A percentile compares a stretch with the other conserved stretches of the same genome.
Conservation (phyloP, 2,329 filamentous ascomycete species). For the Ascochyta clinopodiicola region DNA sequence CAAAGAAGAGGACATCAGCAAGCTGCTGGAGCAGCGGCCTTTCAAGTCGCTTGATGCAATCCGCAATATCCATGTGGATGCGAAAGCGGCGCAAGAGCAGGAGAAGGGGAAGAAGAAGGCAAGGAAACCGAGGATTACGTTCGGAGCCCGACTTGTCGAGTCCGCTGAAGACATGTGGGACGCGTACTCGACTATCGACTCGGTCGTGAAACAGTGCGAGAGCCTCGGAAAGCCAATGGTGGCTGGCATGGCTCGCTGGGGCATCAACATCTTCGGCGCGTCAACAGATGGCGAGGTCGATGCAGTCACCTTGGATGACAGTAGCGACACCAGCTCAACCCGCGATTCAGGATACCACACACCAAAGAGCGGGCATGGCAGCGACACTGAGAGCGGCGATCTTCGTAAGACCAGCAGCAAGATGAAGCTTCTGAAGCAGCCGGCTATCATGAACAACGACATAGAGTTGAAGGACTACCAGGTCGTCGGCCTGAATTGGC, state of each 20-base stretch:
- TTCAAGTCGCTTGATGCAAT: constrained; percentile 73
- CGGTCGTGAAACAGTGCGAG: constrained; percentile 79
- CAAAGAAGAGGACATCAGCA: constrained; percentile 70
- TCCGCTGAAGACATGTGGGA: constrained; percentile 75
- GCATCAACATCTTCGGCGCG: constrained; percentile 67
- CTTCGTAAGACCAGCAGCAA: constrained; percentile 46
- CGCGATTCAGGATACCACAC: constrained; percentile 74
- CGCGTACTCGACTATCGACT: constrained; percentile 83
- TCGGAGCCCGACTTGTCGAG: constrained; percentile 72
- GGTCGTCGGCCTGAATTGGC: constrained; percentile 92
- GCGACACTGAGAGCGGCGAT: constrained; percentile 57
- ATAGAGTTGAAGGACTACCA: constrained; percentile 91
- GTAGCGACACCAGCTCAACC: constrained; percentile 46
- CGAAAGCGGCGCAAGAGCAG: constrained; percentile 24
- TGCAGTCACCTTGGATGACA: constrained; percentile 60
- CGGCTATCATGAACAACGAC: constrained; percentile 75
- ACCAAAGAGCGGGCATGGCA: constrained; percentile 52
- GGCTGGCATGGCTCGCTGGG: constrained; percentile 71
- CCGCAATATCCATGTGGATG: constrained; percentile 63
- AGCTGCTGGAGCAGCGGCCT: constrained; percentile 76
- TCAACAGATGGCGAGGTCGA: constrained; percentile 68
- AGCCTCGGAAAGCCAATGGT: constrained; percentile 71
- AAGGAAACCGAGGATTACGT: constrained; percentile 54
- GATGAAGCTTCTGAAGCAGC: constrained; percentile 67
- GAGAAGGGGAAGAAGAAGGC: constrained; percentile 45